phyloP scores from a whole-genome alignment of 306 rosid species.

The Clitoria ternatea region DNA sequence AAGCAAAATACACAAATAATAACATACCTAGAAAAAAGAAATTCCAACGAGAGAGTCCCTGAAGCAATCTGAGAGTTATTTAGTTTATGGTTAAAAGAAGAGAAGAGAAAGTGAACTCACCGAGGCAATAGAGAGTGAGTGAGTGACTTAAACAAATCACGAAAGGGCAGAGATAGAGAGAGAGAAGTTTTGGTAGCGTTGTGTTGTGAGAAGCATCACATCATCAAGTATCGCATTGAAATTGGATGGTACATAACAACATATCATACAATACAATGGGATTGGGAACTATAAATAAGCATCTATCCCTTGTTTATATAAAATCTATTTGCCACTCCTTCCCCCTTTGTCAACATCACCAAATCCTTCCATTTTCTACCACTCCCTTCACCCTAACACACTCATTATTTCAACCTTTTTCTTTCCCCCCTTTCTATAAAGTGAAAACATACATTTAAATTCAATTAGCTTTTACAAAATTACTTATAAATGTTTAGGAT shows the following conservation, averaged over 20 bases:
- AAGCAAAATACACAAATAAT: background rate
- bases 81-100: too few relatives aligned
- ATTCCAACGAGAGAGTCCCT: background rate
- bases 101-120: background rate
- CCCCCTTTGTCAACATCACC: background rate
- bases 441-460: too few relatives aligned
- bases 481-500: too few relatives aligned
- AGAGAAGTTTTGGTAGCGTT: background rate
- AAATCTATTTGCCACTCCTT: too few relatives aligned
- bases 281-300: too few relatives aligned
- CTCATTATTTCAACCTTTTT: background rate
- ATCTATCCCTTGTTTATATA: too few relatives aligned
- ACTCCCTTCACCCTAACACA: background rate
- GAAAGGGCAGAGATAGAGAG: conserved; percentile 1
- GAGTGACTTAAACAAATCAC: conserved; percentile 24
- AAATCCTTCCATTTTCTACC: background rate
- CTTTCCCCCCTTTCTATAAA: background rate
- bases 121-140: background rate
- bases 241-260: conserved; percentile 16
- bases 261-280: too few relatives aligned
- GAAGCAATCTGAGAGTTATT: too few relatives aligned
- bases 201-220: background rate
- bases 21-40: background rate
- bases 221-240: conserved; percentile 26
- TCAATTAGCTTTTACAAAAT: too few relatives aligned